Base-by-base conservation (phyloP, 169 alveolate species). In the Cryptosporidium sp. region DNA sequence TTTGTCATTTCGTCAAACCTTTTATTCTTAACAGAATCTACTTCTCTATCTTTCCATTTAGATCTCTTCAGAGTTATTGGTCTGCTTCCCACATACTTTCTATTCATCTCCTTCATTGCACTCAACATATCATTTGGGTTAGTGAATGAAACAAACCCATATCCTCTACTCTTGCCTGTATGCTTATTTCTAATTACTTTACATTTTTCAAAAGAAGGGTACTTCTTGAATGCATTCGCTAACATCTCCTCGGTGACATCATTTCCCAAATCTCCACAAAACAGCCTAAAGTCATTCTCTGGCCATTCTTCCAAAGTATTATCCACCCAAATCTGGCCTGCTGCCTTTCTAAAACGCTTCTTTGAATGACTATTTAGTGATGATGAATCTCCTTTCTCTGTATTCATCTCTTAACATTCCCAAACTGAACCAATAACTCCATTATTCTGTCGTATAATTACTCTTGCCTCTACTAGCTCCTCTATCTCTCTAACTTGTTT, bases 291-390 rank as follows among this genome's bases (percentile, higher is more conserved):
- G 91, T 98, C 99, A 91, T 97, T 96, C 74, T 96, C 98, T 3
- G 98, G 97, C 99, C 99, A 98, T 43, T 98, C 99, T 62, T 96
- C 98, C 65, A 98, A 93, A 45, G 99, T 94, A 23, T 97, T 95
- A 86, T 98, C 99, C 70, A 95, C 97, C 99, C 99, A 98, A 18
- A 96, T 95, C 39, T 93, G 93, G 4, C 99, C 99, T 4, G 99
- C 99, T 26, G 99, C 99, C 93, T 97, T 97, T 74, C 99, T 92
- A 43, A 97, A 89, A 69, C 95, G 96, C 9, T 89, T 85, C 84
- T 91, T 73, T 52, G 59, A 26, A 18, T 58, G 71, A 31, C n/a
- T 41, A 6, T 6, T 3, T 9, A 31, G 58, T 37, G n/a, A 9
- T 23, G 45, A 33, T 4, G 6, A 8, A 23, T 73, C 86, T 29